Evolutionary conservation across 306 rosid species (phyloP), one percentile per base, ranked within the genome.

Genomic region (Cyamopsis tetragonoloba): DNA sequence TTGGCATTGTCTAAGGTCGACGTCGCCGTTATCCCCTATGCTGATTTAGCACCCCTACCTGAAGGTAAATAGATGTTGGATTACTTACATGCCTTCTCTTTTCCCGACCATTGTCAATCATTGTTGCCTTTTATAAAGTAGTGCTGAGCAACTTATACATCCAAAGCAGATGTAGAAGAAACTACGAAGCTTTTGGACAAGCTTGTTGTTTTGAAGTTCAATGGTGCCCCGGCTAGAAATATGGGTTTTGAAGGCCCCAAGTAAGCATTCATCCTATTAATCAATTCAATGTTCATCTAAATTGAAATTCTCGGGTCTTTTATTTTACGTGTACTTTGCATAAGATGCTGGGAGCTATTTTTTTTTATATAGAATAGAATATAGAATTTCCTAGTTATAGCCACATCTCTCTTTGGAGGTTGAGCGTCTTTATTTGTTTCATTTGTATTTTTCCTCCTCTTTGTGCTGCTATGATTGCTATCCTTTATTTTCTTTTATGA

Each of bases 151-250:
- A 1, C 28, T 54, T 35, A 51, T 56, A 31, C 58, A 5, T 34
- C 14, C 5, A 51, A 60, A 66, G 66, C 83, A 83, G 95, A 80
- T 75, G 4, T 64, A 6, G 80, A 77, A 28, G 76, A 82, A 64
- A 78, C 78, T 49, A 86, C 58, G 71, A 80, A 80, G 60, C 82
- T 87, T 54, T 73, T 89, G 81, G 89, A 87, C 50, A 89, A 87
- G 77, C 82, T 89, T 73, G 95, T 74, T 48, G 83, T 87, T 66
- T 69, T 87, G 74, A 89, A 87, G 88, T 70, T 85, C 71, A 69
- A 87, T 66, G 79, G 68, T 78, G 57, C 20, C 72, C 64, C 37
- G 3, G 89, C 80, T 26, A 62, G 71, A 26, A 28, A 70, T 22
- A 73, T 83, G 84, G 88, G 84, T 62, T 75, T 77, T 59, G 46